phyloP scores from a whole-genome alignment of 225 moss, liverwort and hornwort species.

The Bryoerythrophyllum caledonicum region DNA sequence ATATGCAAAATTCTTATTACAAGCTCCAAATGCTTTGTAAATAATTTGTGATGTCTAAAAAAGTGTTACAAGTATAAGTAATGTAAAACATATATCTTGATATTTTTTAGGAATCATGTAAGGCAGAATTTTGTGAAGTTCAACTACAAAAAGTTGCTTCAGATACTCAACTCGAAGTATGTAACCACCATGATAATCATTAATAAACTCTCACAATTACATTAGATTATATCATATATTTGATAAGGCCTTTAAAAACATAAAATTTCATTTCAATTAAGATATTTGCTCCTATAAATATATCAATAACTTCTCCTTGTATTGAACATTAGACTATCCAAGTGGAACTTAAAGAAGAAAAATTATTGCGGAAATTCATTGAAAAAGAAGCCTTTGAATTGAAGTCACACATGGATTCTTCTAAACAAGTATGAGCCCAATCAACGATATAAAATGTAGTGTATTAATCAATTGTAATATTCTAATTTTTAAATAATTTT shows the following conservation, averaged over 20 bases:
- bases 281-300: neutral
- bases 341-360: constrained; percentile 56
- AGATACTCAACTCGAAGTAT: constrained; percentile 47
- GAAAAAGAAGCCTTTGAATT: constrained; percentile 46
- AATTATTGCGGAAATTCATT: constrained; percentile 43
- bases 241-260: no score
- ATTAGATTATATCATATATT: neutral
- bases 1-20: neutral
- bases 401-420: constrained; percentile 21
- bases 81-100: no score
- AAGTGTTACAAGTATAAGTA: no score
- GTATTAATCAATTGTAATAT: neutral
- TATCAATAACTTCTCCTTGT: neutral
- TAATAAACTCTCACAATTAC: neutral
- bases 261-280: neutral
- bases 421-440: constrained; percentile 30
- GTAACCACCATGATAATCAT: neutral
- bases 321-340: constrained; percentile 24
- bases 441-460: neutral
- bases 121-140: constrained; percentile 30
- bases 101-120: constrained; percentile 34
- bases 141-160: constrained; percentile 42
- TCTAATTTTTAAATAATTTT: neutral
- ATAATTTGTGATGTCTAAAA: no score
- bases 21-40: no score